Conservation (phyloP, 2,329 filamentous ascomycete genomes). For the Colletotrichum graminicola region DNA sequence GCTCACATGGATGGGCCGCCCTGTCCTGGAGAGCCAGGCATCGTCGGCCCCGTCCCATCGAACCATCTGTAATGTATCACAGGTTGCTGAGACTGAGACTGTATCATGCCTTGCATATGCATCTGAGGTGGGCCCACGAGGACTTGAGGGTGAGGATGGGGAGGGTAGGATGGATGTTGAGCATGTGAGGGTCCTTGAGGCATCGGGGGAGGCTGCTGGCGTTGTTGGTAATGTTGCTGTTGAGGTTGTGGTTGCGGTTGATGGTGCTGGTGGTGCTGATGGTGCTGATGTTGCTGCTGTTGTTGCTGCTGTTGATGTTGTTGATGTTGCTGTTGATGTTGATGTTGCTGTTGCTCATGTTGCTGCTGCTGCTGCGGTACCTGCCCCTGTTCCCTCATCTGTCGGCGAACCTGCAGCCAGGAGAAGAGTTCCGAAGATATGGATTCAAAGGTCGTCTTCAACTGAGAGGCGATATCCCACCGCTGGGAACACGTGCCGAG, state of each 20-base stretch:
- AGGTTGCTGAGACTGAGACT: constrained; percentile 37
- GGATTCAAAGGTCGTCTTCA: constrained; percentile 66
- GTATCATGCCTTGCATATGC: constrained; percentile 30
- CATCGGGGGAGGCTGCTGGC: constrained; percentile 9
- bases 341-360: constrained; percentile 45
- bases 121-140: constrained; percentile 20
- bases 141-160: constrained; percentile 27
- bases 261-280: constrained; percentile 42
- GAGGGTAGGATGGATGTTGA: constrained; percentile 23
- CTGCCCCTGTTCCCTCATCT: constrained; percentile 49
- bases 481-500: constrained; percentile 69
- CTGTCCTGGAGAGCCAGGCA: constrained; percentile 47
- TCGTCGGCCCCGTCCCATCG: constrained; percentile 59
- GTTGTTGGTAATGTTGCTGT: constrained; percentile 34
- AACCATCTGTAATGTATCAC: constrained; percentile 56
- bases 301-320: constrained; percentile 40
- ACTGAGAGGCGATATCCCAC: constrained; percentile 68
- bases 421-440: constrained; percentile 61
- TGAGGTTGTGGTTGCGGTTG: constrained; percentile 47
- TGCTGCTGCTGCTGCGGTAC: constrained; percentile 46
- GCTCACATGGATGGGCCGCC: constrained; percentile 14
- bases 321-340: constrained; percentile 43
- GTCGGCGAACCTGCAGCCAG: constrained; percentile 56
- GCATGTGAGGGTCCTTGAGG: constrained; percentile 8
- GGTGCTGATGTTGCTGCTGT: constrained; percentile 24